A percentile compares a stretch with the other conserved stretches of the same genome.
phyloP scores from a whole-genome alignment of 345 rosid genomes.

The Raphanus raphanistrum region DNA sequence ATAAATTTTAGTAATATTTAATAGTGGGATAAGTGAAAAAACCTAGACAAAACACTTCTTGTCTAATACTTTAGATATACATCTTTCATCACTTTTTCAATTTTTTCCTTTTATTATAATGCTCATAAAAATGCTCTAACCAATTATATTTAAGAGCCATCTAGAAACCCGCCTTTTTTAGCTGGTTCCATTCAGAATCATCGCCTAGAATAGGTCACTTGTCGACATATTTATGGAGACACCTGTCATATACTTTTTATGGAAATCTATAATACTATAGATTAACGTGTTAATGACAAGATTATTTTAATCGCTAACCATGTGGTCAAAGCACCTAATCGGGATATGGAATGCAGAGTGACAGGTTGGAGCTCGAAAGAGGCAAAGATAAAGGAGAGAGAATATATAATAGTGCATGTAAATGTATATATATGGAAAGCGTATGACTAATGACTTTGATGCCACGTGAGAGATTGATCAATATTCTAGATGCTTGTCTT shows the following conservation, averaged over 20 bases:
- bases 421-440: conserved; percentile 30
- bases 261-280: conserved; percentile 4
- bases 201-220: background rate
- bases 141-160: conserved; percentile 19
- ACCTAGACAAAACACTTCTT: no score
- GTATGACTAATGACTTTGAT: conserved; percentile 23
- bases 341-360: conserved; percentile 13
- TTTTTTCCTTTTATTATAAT: no score
- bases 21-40: no score
- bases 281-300: conserved; percentile 28
- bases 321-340: conserved; percentile 32
- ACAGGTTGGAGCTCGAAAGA: conserved; percentile 34
- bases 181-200: conserved; percentile 11
- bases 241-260: conserved; percentile 1
- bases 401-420: background rate
- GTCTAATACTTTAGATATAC: no score
- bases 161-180: conserved; percentile 28
- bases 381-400: conserved; percentile 23
- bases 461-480: background rate
- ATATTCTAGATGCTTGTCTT: background rate
- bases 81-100: no score
- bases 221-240: conserved; percentile 7
- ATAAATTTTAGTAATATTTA: no score
- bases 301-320: conserved; percentile 32
- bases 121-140: no score